Evolutionary conservation across 106 monocot species (phyloP).

Genomic region (Alisma plantagoaquatica): DNA sequence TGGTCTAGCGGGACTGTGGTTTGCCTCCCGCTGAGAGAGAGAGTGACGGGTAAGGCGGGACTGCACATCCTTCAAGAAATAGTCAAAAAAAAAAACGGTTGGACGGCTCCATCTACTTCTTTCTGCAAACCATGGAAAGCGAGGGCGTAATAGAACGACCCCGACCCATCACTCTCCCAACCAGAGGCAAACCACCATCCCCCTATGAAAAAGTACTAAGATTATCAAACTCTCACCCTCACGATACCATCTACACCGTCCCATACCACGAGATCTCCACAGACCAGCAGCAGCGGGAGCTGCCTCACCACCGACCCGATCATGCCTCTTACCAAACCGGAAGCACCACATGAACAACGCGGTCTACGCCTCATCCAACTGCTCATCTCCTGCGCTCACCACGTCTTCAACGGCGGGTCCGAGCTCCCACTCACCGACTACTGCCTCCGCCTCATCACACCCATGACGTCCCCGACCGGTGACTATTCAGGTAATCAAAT

Average conservation of each 20-base stretch:
- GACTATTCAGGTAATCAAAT: no score
- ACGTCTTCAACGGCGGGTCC: not conserved
- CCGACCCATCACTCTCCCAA: no score
- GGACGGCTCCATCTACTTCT: no score
- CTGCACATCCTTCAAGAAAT: no score
- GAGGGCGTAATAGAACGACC: no score
- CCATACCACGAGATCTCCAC: not conserved
- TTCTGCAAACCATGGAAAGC: no score
- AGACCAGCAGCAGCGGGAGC: not conserved
- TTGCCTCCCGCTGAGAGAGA: no score
- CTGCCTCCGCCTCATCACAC: conserved; percentile 12
- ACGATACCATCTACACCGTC: not conserved
- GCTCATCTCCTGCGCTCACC: conserved; percentile 5
- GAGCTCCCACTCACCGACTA: conserved; percentile 4
- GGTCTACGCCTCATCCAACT: conserved; percentile 11
- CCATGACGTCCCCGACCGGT: conserved; percentile 5
- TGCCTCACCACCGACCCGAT: not conserved
- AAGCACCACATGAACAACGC: conserved; percentile 3
- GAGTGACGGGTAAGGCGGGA: no score
- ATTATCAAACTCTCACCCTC: conserved; percentile 3
- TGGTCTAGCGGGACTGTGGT: no score
- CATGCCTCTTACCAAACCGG: not conserved
- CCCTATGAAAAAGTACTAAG: no score
- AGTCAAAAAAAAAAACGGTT: no score
- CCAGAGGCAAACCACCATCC: no score